Percentiles rank a stretch among this genome's conserved stretches.
Conservation (phyloP, 805 yeast species). For the Yamadazyma paraphyllophila region DNA sequence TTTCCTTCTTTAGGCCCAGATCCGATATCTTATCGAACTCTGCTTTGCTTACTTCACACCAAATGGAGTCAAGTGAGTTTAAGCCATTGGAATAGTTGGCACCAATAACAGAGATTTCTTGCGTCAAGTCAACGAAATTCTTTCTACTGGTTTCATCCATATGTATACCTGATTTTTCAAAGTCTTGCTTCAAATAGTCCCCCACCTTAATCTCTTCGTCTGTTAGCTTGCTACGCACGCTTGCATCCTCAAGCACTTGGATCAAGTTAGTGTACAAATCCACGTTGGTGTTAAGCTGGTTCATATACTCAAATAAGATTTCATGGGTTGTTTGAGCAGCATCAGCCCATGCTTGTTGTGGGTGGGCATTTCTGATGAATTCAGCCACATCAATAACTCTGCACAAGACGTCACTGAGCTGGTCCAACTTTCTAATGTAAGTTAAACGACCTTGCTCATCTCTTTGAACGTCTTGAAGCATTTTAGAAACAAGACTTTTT, state of each 20-base stretch:
- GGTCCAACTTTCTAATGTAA: constrained; percentile 70
- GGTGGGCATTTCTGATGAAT: constrained; percentile 86
- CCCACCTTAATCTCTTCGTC: constrained; percentile 85
- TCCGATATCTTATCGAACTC: constrained; percentile 30
- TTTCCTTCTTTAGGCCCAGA: constrained; percentile 22
- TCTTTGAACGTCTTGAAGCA: constrained; percentile 39
- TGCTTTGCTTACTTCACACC: constrained; percentile 33
- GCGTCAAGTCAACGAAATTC: constrained; percentile 74
- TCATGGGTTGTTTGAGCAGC: constrained; percentile 90
- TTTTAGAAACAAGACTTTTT: constrained; percentile 53
- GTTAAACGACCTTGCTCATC: constrained; percentile 44
- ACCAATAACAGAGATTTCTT: constrained; percentile 75
- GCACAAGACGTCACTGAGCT: constrained; percentile 83
- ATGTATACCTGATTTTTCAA: constrained; percentile 85
- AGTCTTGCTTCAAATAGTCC: constrained; percentile 73
- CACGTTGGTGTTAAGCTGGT: constrained; percentile 79
- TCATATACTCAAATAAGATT: constrained; percentile 90
- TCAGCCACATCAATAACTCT: constrained; percentile 93
- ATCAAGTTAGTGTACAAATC: constrained; percentile 62
- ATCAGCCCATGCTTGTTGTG: constrained; percentile 61
- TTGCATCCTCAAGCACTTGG: constrained; percentile 46
- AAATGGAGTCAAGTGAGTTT: constrained; percentile 28
- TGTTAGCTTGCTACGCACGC: constrained; percentile 38
- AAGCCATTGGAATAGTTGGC: constrained; percentile 66
- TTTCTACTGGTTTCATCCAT: constrained; percentile 65